Conservation (phyloP, 2,329 filamentous ascomycete species). For the Cryphonectria carpinicola region DNA sequence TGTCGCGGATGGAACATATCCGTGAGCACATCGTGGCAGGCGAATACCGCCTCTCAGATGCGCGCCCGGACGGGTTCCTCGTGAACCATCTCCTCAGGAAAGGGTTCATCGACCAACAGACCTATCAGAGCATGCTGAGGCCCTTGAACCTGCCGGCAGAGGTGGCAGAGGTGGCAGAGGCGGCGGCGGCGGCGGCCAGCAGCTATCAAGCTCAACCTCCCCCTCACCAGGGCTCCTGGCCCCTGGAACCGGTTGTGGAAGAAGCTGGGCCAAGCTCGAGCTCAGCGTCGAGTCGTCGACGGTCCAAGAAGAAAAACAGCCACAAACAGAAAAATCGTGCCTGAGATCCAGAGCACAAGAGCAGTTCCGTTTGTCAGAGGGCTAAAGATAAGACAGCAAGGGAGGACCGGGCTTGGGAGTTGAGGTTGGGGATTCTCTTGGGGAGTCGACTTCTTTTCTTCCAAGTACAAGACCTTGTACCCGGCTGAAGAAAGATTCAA, state of each 20-base stretch:
- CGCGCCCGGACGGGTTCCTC: constrained; percentile 47
- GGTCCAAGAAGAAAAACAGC: background rate
- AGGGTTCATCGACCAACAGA: constrained; percentile 35
- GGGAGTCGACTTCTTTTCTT: background rate
- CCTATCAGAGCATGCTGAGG: background rate
- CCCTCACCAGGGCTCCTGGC: background rate
- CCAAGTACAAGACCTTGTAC: background rate
- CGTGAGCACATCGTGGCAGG: constrained; percentile 45
- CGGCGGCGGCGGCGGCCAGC: background rate
- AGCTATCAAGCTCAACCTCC: background rate
- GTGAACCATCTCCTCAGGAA: constrained; percentile 42
- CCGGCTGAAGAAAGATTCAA: background rate
- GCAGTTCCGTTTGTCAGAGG: background rate
- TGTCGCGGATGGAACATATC: constrained; percentile 54
- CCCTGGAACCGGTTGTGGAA: constrained; percentile 12
- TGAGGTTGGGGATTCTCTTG: background rate
- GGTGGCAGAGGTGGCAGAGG: background rate
- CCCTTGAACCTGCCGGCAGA: background rate
- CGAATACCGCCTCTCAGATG: constrained; percentile 29
- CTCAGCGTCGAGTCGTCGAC: background rate
- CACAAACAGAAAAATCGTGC: background rate
- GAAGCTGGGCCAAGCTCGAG: constrained; percentile 5
- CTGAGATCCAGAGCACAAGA: background rate
- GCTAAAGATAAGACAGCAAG: background rate
- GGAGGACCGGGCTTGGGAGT: background rate